Evolutionary conservation across 2,329 filamentous ascomycete genomes (phyloP).

Genomic region (Parafenestella ontariensis): DNA sequence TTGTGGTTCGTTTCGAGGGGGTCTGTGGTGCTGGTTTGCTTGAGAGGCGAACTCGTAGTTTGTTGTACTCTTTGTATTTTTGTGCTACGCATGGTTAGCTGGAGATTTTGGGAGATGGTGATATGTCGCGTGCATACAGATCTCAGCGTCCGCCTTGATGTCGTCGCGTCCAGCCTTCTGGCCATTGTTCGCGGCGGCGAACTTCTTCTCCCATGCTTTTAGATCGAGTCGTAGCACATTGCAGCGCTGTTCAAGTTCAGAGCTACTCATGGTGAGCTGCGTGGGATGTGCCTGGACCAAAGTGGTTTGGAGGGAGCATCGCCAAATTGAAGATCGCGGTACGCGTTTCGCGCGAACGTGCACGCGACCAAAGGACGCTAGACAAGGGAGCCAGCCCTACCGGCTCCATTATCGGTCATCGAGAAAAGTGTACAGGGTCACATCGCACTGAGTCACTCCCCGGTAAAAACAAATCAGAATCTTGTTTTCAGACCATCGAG

Average conservation of each 20-base stretch:
- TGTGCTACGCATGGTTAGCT: conserved; percentile 56
- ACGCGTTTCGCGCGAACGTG: conserved; percentile 32
- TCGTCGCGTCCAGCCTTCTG: conserved; percentile 75
- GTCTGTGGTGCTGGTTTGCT: conserved; percentile 38
- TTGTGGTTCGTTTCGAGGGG: conserved; percentile 39
- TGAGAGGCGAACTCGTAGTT: conserved; percentile 55
- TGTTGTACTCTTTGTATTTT: conserved; percentile 81
- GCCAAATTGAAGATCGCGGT: conserved; percentile 33
- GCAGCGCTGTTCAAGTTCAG: conserved; percentile 67
- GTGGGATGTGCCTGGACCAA: conserved; percentile 12
- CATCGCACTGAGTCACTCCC: no score
- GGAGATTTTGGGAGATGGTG: background rate
- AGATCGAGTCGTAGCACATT: conserved; percentile 81
- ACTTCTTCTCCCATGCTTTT: conserved; percentile 76
- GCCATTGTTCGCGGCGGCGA: conserved; percentile 67
- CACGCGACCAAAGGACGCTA: conserved; percentile 27
- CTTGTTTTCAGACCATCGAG: no score
- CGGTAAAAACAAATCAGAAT: no score
- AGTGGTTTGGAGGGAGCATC: conserved; percentile 22
- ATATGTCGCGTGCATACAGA: conserved; percentile 61
- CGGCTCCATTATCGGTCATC: no score
- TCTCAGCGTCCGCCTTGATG: conserved; percentile 75
- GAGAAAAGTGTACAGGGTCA: no score
- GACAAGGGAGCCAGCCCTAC: conserved; percentile 32
- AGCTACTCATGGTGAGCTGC: conserved; percentile 34